Evolutionary conservation across 129 eudicot species (phyloP).

Genomic region (Lactuca saligna): DNA sequence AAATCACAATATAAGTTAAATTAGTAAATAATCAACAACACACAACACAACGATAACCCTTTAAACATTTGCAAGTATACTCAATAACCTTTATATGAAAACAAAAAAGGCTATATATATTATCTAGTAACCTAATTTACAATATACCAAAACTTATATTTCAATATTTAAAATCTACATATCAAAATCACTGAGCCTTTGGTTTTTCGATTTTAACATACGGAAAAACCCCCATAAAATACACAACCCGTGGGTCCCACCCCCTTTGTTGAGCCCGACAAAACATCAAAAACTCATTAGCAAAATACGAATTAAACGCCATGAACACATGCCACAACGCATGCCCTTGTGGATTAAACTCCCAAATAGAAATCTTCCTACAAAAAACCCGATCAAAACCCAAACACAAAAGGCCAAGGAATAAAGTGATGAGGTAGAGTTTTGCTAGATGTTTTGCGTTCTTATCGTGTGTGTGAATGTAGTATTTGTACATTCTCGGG

Average conservation of each 20-base stretch:
- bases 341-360: constrained; percentile 87
- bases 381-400: constrained; percentile 59
- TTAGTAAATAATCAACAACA: too few relatives aligned
- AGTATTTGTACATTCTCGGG: constrained; percentile 54
- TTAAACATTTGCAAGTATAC: too few relatives aligned
- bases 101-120: too few relatives aligned
- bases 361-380: constrained; percentile 53
- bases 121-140: neutral
- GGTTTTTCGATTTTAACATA: constrained; percentile 80
- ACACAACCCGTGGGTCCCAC: constrained; percentile 66
- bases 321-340: constrained; percentile 83
- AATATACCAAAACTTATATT: neutral
- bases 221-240: constrained; percentile 67
- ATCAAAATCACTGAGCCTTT: constrained; percentile 17
- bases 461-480: constrained; percentile 46
- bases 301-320: constrained; percentile 86
- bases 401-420: constrained; percentile 57
- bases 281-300: constrained; percentile 82
- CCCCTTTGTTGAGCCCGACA: constrained; percentile 88
- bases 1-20: too few relatives aligned
- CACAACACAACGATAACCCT: too few relatives aligned
- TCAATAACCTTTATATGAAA: too few relatives aligned
- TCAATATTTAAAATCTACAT: neutral
- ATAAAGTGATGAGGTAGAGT: constrained; percentile 54
- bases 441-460: constrained; percentile 78